Percentiles rank a stretch among this genome's conserved stretches.
phyloP scores from a whole-genome alignment of 352 stramenopile species.

The Pythium graminicola region DNA sequence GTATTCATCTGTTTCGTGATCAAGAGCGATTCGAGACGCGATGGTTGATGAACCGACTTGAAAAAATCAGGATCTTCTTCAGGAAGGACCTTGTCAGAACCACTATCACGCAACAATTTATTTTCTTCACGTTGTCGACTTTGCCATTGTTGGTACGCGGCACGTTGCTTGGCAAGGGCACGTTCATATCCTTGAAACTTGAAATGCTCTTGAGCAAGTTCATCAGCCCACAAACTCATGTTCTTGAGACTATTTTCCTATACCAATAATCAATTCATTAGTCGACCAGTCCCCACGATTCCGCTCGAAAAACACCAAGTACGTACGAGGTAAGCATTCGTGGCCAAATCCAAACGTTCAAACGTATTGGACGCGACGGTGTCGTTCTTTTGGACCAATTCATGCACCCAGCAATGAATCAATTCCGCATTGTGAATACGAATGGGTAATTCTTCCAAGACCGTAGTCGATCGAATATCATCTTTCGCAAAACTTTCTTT shows the following conservation, averaged over 20 bases:
- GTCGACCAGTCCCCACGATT: too few relatives aligned
- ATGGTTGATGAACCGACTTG: conserved; percentile 83
- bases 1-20: conserved; percentile 92
- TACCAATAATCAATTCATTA: conserved; percentile 15
- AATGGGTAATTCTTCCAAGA: conserved; percentile 96
- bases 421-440: conserved; percentile 94
- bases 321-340: conserved; percentile 87
- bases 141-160: conserved; percentile 81
- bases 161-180: conserved; percentile 78
- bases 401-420: conserved; percentile 91
- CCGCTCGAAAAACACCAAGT: too few relatives aligned
- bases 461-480: conserved; percentile 78
- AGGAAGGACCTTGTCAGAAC: conserved; percentile 55
- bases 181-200: conserved; percentile 90
- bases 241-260: conserved; percentile 97
- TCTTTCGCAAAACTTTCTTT: conserved; percentile 82
- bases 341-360: conserved; percentile 94
- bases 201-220: conserved; percentile 94
- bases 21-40: conserved; percentile 80
- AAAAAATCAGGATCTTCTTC: conserved; percentile 84
- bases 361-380: conserved; percentile 80
- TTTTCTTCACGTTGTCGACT: conserved; percentile 86
- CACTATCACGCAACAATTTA: conserved; percentile 73
- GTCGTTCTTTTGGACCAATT: conserved; percentile 68
- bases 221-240: conserved; percentile 95